phyloP scores from a whole-genome alignment of 78 protist genomes.

The Planoprotostelium fungivorum region DNA sequence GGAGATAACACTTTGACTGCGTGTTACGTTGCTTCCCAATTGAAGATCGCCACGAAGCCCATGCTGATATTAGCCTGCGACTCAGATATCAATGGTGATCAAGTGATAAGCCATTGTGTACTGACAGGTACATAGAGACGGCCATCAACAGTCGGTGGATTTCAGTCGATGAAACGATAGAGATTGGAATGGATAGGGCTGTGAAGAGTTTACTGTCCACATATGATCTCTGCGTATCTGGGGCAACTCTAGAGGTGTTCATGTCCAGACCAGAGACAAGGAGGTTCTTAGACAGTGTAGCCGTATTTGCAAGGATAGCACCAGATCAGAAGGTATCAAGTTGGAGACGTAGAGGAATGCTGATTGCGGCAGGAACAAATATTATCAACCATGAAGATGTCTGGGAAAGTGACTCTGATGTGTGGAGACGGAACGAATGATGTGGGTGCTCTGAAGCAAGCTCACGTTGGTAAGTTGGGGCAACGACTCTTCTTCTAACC shows the following conservation, averaged over 20 bases:
- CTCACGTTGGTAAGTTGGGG: conserved; percentile 87
- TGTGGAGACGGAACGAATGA: conserved; percentile 99
- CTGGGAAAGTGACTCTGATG: conserved; percentile 88
- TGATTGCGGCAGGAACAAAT: neutral
- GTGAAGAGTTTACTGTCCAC: neutral
- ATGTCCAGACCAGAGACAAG: neutral
- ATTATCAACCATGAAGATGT: conserved; percentile 22
- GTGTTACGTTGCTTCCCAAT: conserved; percentile 84
- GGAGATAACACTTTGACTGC: conserved; percentile 97
- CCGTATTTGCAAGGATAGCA: conserved; percentile 79
- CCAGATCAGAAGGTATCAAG: conserved; percentile 81
- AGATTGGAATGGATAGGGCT: neutral
- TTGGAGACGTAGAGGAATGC: neutral
- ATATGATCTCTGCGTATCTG: conserved; percentile 53
- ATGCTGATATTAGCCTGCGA: neutral
- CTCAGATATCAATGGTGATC: neutral
- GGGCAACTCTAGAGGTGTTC: conserved; percentile 17
- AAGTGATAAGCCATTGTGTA: neutral
- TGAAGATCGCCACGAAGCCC: conserved; percentile 29
- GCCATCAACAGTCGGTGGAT: conserved; percentile 6
- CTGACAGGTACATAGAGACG: neutral
- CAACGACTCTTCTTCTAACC: neutral
- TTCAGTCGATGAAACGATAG: conserved; percentile 4
- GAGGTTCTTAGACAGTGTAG: conserved; percentile 17
- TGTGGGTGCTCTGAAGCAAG: conserved; percentile 99